Conservation (phyloP, 2,329 filamentous ascomycete genomes). For the Fusarium sacchari region DNA sequence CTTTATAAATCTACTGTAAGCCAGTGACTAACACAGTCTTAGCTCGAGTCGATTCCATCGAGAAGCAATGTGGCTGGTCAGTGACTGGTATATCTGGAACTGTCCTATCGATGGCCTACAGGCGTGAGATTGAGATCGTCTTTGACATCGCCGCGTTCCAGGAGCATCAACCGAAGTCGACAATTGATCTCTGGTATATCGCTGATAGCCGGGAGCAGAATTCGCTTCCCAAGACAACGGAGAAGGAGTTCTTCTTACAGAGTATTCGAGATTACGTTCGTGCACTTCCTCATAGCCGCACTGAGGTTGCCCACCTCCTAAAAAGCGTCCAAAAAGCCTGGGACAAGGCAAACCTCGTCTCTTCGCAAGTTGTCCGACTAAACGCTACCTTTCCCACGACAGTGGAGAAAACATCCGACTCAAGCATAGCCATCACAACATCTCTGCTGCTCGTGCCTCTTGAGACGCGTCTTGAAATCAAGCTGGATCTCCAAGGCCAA, state of each 20-base stretch:
- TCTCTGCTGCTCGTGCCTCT: conserved; percentile 71
- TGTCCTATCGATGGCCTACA: conserved; percentile 78
- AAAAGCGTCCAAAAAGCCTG: conserved; percentile 69
- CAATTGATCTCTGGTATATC: conserved; percentile 77
- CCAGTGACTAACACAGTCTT: conserved; percentile 49
- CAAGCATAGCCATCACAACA: conserved; percentile 69
- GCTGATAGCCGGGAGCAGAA: conserved; percentile 66
- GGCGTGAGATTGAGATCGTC: conserved; percentile 76
- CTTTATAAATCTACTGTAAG: background rate
- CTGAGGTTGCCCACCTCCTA: conserved; percentile 67
- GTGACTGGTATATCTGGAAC: conserved; percentile 72
- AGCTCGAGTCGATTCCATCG: conserved; percentile 74
- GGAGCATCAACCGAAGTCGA: conserved; percentile 56
- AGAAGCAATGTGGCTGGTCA: conserved; percentile 75
- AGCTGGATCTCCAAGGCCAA: conserved; percentile 63
- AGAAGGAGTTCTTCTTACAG: conserved; percentile 80
- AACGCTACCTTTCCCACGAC: conserved; percentile 72
- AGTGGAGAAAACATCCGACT: conserved; percentile 71
- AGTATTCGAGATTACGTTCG: conserved; percentile 75
- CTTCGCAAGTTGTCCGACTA: conserved; percentile 69
- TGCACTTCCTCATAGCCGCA: conserved; percentile 66
- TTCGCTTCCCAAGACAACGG: conserved; percentile 66
- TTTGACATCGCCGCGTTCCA: conserved; percentile 74
- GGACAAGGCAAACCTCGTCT: conserved; percentile 70
- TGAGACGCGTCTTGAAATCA: conserved; percentile 74